A percentile compares a stretch with the other conserved stretches of the same genome.
Evolutionary conservation across 2,329 filamentous ascomycete species (phyloP).

Genomic region (Verticillium dahliae): DNA sequence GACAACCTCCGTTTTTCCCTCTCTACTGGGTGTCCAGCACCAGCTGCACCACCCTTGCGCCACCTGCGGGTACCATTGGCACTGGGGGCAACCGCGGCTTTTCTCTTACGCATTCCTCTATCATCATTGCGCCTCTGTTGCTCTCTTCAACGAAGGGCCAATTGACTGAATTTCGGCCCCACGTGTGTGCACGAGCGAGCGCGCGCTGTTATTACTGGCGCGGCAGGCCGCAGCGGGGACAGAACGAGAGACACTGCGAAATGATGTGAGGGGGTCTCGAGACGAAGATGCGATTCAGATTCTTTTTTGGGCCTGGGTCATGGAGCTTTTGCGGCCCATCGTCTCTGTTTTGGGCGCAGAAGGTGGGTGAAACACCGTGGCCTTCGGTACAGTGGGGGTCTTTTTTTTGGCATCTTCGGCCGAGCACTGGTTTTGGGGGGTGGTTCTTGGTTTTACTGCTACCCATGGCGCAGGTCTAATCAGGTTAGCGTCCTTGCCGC

Average conservation of each 20-base stretch:
- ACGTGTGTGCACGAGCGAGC: background rate
- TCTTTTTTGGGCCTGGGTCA: background rate
- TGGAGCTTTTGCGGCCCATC: background rate
- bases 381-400: background rate
- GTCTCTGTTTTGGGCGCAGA: background rate
- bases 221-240: background rate
- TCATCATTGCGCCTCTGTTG: background rate
- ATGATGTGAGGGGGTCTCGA: background rate
- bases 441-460: background rate
- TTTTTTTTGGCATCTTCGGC: background rate
- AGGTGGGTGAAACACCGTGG: background rate
- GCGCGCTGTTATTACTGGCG: background rate
- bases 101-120: constrained; percentile 3
- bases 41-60: background rate
- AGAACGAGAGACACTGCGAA: background rate
- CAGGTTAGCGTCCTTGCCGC: background rate
- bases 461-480: too few relatives aligned
- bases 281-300: background rate
- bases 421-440: background rate
- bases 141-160: background rate
- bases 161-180: constrained; percentile 1
- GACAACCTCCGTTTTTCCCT: background rate
- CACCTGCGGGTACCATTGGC: background rate
- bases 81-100: background rate
- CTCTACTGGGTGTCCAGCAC: background rate